Percentiles rank a stretch among this genome's conserved stretches.
Evolutionary conservation across 2,329 filamentous ascomycete genomes (phyloP).

Genomic region (Penicillium fuscoglaucum): DNA sequence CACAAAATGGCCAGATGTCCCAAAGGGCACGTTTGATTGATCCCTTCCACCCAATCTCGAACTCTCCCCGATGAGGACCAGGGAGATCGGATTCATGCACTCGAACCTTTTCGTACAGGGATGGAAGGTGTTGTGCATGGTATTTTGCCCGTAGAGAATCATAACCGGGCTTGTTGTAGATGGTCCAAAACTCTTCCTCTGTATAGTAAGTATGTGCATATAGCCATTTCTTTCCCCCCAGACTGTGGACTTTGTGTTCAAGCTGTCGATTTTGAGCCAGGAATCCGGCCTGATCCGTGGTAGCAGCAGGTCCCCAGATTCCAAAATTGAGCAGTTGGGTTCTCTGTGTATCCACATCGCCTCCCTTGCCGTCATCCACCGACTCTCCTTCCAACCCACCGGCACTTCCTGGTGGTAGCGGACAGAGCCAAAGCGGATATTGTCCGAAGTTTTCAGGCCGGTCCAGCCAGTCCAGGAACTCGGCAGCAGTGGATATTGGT

Average conservation of each 20-base stretch:
- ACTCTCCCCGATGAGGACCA: conserved; percentile 14
- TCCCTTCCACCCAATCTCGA: conserved; percentile 14
- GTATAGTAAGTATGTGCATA: conserved; percentile 84
- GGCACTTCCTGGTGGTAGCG: conserved; percentile 27
- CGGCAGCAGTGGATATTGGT: conserved; percentile 52
- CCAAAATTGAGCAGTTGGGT: conserved; percentile 54
- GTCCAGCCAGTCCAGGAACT: conserved; percentile 57
- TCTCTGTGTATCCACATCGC: not conserved
- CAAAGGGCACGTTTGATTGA: conserved; percentile 18
- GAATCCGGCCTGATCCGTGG: conserved; percentile 55
- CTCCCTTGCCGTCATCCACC: not conserved
- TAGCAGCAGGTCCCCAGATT: conserved; percentile 78
- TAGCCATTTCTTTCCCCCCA: conserved; percentile 81
- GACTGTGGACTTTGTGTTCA: conserved; percentile 66
- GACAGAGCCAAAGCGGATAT: conserved; percentile 63
- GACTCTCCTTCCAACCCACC: conserved; percentile 11
- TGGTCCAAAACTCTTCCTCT: conserved; percentile 52
- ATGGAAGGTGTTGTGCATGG: conserved; percentile 36
- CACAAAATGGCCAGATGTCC: conserved; percentile 28
- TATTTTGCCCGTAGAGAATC: conserved; percentile 43
- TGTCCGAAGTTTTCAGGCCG: conserved; percentile 42
- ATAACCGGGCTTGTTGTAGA: conserved; percentile 43
- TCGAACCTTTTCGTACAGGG: conserved; percentile 41
- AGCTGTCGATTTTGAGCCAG: conserved; percentile 68
- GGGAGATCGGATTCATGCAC: conserved; percentile 17